phyloP scores from a whole-genome alignment of 768 basidiomycete genomes.

The Brasilioporus rufonigricans region DNA sequence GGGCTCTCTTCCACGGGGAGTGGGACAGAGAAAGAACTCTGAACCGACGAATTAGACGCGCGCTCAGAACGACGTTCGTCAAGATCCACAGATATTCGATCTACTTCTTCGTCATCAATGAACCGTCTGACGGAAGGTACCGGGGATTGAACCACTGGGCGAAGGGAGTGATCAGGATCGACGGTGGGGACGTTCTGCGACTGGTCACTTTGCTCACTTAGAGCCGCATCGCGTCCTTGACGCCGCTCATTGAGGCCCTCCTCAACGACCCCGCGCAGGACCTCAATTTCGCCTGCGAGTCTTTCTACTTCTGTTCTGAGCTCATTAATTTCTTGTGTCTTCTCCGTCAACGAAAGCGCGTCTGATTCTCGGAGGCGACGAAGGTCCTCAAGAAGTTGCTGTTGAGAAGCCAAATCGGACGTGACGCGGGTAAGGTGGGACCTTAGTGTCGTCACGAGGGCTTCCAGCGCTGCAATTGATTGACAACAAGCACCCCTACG shows the following conservation, averaged over 20 bases:
- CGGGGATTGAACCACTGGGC: constrained; percentile 3
- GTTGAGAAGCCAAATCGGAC: constrained; percentile 74
- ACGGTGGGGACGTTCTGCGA: neutral
- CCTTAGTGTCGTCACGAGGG: constrained; percentile 70
- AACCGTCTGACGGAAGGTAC: constrained; percentile 33
- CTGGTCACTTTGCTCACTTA: constrained; percentile 5
- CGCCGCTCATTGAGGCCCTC: constrained; percentile 78
- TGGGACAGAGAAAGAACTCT: constrained; percentile 12
- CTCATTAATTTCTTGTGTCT: constrained; percentile 62
- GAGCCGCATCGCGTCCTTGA: constrained; percentile 44
- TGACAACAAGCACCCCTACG: constrained; percentile 2
- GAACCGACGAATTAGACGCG: constrained; percentile 29
- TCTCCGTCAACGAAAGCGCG: constrained; percentile 51
- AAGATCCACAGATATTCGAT: constrained; percentile 63
- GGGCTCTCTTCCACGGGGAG: neutral
- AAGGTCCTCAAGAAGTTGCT: constrained; percentile 64
- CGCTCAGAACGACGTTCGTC: constrained; percentile 62
- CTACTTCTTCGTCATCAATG: constrained; percentile 57
- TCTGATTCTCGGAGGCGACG: constrained; percentile 64
- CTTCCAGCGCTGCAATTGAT: constrained; percentile 65
- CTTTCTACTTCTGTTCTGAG: constrained; percentile 77
- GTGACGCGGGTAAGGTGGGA: constrained; percentile 77
- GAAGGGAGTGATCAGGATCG: neutral
- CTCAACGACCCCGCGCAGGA: constrained; percentile 83
- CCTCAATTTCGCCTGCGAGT: constrained; percentile 81